phyloP scores from a whole-genome alignment of 192 early-diverging fungal genomes.

The Gaertneriomyces sp. region DNA sequence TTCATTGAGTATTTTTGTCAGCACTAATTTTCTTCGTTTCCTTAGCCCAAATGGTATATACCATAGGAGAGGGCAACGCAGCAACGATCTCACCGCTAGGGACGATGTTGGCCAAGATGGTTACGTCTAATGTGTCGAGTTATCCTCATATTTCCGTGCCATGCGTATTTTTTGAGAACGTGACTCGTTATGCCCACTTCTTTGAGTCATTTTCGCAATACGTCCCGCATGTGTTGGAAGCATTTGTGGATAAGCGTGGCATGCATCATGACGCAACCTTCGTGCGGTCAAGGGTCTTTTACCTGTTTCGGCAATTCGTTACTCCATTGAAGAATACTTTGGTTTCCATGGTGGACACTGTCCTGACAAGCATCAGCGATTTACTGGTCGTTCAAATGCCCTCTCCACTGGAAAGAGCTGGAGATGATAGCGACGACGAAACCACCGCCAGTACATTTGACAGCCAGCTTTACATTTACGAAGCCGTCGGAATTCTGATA shows the following conservation, averaged over 20 bases:
- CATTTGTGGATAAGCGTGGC: conserved; percentile 76
- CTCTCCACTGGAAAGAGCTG: conserved; percentile 38
- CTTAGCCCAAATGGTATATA: conserved; percentile 2
- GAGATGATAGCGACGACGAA: conserved; percentile 44
- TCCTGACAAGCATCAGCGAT: conserved; percentile 60
- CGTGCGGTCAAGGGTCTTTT: conserved; percentile 78
- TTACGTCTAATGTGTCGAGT: conserved; percentile 60
- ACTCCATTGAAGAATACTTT: conserved; percentile 61
- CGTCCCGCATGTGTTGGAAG: conserved; percentile 63
- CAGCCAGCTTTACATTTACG: conserved; percentile 85
- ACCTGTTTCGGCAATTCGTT: conserved; percentile 82
- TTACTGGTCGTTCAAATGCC: conserved; percentile 68
- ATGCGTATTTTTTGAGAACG: conserved; percentile 71
- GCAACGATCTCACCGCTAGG: conserved; percentile 49
- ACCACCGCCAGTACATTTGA: conserved; percentile 62
- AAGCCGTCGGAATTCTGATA: conserved; percentile 88
- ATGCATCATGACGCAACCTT: conserved; percentile 67
- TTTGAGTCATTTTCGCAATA: conserved; percentile 62
- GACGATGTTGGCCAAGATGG: conserved; percentile 60
- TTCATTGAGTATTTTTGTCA: neutral
- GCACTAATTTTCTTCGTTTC: neutral
- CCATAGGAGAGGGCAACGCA: conserved; percentile 12
- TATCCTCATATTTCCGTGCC: conserved; percentile 74
- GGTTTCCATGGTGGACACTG: conserved; percentile 58
- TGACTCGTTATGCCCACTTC: conserved; percentile 66